phyloP scores from a whole-genome alignment of 73 alveolate genomes.

The Stentor roeselii region DNA sequence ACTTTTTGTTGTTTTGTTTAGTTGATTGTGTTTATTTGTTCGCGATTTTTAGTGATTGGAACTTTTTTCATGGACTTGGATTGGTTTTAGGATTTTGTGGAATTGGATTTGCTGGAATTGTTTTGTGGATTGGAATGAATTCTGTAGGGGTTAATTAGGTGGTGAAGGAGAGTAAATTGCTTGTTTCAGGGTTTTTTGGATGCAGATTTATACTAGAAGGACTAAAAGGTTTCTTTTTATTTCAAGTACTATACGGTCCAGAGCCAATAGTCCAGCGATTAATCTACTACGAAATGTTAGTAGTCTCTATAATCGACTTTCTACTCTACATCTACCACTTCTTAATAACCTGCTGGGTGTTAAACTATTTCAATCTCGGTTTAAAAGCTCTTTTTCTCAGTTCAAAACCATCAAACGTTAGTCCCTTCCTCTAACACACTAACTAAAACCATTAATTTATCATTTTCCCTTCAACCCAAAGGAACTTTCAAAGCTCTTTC shows the following conservation, averaged over 20 bases:
- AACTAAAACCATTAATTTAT: too few species aligned
- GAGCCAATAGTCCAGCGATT: background rate
- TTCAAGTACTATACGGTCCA: background rate
- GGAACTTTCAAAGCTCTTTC: too few species aligned
- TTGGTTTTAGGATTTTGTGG: background rate
- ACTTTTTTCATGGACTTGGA: background rate
- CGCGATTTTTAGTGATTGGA: background rate
- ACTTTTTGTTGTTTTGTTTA: background rate
- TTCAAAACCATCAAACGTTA: too few species aligned
- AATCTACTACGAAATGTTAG: background rate
- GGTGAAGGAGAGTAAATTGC: background rate
- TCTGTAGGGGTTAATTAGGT: conserved; percentile 13
- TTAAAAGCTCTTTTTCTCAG: too few species aligned
- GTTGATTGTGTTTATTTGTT: background rate
- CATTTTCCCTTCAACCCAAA: too few species aligned
- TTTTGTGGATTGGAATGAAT: background rate
- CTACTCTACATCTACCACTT: background rate
- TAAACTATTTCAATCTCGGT: background rate
- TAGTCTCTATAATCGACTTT: background rate
- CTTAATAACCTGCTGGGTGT: background rate
- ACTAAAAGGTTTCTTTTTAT: background rate
- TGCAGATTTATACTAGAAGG: background rate
- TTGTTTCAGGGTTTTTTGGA: too few species aligned
- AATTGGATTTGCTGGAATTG: background rate
- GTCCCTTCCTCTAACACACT: too few species aligned